These are phyloP conservation scores for Naganishia albida DNA, from an alignment of 1,284 basidiomycete species.

Conservation along the genomic window DNA sequence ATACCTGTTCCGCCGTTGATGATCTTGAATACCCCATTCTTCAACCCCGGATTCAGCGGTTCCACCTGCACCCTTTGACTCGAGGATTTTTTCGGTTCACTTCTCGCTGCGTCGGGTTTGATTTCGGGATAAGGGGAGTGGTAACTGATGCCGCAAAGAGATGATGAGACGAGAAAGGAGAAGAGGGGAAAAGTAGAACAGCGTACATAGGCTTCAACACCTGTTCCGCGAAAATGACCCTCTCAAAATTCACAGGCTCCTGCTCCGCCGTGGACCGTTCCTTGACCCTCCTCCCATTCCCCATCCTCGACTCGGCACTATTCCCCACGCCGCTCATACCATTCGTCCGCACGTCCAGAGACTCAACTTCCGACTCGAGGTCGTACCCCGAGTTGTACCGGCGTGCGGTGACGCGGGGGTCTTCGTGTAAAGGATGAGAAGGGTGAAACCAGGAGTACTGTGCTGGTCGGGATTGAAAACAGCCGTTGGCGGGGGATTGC, in stretches of 20 bases:
- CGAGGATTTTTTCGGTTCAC: neutral
- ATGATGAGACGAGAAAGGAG: neutral
- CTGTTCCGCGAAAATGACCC: constrained; percentile 20
- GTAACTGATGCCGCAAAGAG: neutral
- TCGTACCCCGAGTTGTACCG: constrained; percentile 28
- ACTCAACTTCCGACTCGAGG: neutral
- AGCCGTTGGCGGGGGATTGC: neutral
- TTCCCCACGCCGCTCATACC: neutral
- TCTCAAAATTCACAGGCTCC: constrained; percentile 14
- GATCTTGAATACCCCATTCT: neutral
- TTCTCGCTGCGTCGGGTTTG: neutral
- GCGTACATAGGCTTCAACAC: constrained; percentile 19
- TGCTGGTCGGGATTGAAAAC: neutral
- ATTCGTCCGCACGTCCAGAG: neutral
- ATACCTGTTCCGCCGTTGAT: too few species aligned
- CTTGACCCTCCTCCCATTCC: neutral
- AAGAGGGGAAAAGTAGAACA: neutral
- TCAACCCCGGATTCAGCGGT: neutral
- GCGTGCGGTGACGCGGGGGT: constrained; percentile 18
- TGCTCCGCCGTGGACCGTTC: neutral
- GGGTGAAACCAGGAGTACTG: constrained; percentile 21
- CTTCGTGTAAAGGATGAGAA: constrained; percentile 19
- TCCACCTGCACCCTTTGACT: neutral
- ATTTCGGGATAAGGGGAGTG: constrained; percentile 21
- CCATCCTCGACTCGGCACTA: neutral